Percentiles rank a stretch among this genome's conserved stretches.
Conservation (phyloP, 2,329 filamentous ascomycete genomes). For the Periconia sp. region DNA sequence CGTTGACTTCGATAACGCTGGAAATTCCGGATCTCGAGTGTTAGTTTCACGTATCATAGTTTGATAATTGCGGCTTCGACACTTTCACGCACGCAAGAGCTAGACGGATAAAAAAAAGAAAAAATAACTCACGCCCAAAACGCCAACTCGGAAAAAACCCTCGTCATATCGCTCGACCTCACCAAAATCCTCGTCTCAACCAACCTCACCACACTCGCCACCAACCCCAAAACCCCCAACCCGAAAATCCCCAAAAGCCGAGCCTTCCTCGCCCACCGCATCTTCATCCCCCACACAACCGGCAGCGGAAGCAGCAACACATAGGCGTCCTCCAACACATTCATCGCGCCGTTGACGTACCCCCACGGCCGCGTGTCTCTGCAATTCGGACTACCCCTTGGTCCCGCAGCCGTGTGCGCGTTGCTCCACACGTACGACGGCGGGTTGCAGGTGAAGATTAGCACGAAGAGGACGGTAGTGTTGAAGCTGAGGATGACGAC, state of each 20-base stretch:
- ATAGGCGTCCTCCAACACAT: not conserved
- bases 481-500: not conserved
- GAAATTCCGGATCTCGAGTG: no score
- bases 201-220: not conserved
- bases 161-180: not conserved
- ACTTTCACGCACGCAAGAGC: not conserved
- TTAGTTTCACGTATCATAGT: no score
- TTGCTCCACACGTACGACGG: not conserved
- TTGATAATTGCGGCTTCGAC: no score
- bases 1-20: not conserved
- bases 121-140: not conserved
- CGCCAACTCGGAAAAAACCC: not conserved
- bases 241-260: not conserved
- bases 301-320: not conserved
- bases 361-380: not conserved
- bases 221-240: not conserved
- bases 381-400: no score
- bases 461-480: not conserved
- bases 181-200: not conserved
- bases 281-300: not conserved
- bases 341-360: not conserved
- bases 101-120: not conserved
- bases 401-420: no score
- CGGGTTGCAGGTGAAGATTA: not conserved
- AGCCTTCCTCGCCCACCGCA: not conserved